Conservation (phyloP, 768 basidiomycete genomes). For the Macrolepiota fuliginosa region DNA sequence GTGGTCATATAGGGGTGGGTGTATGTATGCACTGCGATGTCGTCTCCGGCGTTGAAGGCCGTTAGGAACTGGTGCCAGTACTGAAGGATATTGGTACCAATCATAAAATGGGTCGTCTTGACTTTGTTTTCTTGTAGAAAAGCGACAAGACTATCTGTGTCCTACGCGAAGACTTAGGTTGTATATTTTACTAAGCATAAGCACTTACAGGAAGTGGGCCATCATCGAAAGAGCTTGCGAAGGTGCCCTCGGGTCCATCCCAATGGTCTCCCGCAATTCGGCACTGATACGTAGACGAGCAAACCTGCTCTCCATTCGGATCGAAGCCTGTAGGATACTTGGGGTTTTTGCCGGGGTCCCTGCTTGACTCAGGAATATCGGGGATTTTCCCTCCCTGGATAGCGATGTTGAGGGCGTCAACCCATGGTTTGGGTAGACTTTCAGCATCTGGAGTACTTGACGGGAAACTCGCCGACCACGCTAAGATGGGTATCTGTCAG, state of each 20-base stretch:
- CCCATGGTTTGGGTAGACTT: constrained; percentile 66
- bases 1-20: constrained; percentile 83
- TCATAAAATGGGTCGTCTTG: constrained; percentile 86
- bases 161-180: constrained; percentile 21
- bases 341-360: constrained; percentile 33
- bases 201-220: constrained; percentile 55
- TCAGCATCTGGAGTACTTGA: constrained; percentile 40
- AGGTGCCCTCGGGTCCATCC: constrained; percentile 70
- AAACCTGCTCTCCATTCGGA: constrained; percentile 51
- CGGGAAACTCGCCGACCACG: constrained; percentile 67
- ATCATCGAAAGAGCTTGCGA: constrained; percentile 77
- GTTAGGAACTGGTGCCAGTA: constrained; percentile 53
- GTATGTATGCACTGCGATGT: constrained; percentile 62
- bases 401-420: constrained; percentile 66
- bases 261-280: constrained; percentile 58
- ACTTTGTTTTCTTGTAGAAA: constrained; percentile 68
- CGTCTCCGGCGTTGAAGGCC: constrained; percentile 46
- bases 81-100: constrained; percentile 71
- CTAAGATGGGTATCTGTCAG: constrained; percentile 25
- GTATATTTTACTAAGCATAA: not conserved
- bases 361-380: constrained; percentile 50
- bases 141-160: constrained; percentile 48
- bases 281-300: constrained; percentile 78
- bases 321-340: constrained; percentile 44
- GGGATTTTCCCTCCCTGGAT: constrained; percentile 72